These are phyloP conservation scores for Kurtzmaniella quercitrusa DNA, from an alignment of 1,139 yeast species.

Conservation along the genomic window DNA sequence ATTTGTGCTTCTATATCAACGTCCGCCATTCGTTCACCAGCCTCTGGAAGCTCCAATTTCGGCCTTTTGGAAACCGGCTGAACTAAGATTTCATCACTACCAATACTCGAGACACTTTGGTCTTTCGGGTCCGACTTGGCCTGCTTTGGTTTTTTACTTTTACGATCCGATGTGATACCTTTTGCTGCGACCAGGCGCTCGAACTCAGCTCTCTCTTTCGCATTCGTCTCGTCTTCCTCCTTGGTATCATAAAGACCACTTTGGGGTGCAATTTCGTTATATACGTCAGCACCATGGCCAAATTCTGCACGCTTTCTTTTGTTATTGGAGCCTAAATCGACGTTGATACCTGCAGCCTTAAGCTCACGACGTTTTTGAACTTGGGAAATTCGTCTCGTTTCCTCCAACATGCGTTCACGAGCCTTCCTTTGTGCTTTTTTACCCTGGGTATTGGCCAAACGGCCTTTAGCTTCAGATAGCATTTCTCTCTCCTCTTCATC, in stretches of 20 bases:
- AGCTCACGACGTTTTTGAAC: constrained; percentile 81
- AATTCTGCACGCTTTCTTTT: constrained; percentile 53
- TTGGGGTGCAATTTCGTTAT: constrained; percentile 72
- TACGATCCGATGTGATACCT: constrained; percentile 43
- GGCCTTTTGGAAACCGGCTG: constrained; percentile 48
- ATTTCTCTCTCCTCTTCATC: constrained; percentile 90
- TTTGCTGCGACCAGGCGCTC: constrained; percentile 40
- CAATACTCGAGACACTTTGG: constrained; percentile 22
- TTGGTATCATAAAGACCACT: constrained; percentile 66
- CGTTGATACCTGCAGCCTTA: constrained; percentile 78
- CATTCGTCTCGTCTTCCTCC: constrained; percentile 49
- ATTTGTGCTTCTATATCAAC: constrained; percentile 29
- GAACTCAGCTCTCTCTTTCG: constrained; percentile 36
- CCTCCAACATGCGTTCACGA: constrained; percentile 75
- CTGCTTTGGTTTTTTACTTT: constrained; percentile 27
- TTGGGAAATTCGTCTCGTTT: constrained; percentile 68
- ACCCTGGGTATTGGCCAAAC: constrained; percentile 91
- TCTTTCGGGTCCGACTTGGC: constrained; percentile 18
- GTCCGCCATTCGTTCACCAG: constrained; percentile 13
- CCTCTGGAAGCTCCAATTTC: constrained; percentile 47
- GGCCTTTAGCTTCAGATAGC: constrained; percentile 89
- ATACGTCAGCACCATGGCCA: constrained; percentile 81
- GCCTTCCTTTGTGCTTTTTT: constrained; percentile 91
- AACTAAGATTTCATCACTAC: constrained; percentile 25
- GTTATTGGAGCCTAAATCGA: constrained; percentile 47